Evolutionary conservation across 2,329 filamentous ascomycete genomes (phyloP), one percentile per base, ranked within the genome.

Genomic region (Arthrobotrys conoides): DNA sequence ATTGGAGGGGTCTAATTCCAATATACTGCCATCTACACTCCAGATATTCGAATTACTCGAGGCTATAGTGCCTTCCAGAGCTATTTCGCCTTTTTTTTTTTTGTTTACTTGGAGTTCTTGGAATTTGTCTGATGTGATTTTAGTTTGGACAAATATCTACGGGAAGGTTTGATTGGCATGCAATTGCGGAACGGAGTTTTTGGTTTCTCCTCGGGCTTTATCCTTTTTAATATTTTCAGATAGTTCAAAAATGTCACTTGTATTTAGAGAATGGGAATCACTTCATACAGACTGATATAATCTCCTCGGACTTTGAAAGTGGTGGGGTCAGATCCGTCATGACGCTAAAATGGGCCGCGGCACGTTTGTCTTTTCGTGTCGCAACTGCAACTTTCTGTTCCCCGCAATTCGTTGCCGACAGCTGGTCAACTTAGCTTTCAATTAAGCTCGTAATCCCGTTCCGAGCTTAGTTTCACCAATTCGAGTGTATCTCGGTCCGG

Each of bases 351-450:
- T 69, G 18, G 59, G 55, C 72, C 66, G 72, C 72, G 66, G 72
- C 66, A 27, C 4, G 48, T 61, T 61, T 38, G 53, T 30, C 53
- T 6, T 36, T n/a, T 46, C 10, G 5, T 36, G 24, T 36, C 53
- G 48, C 27, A 51, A 41, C 55, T 22, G 55, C 24, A 12, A n/a
- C n/a, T n/a, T n/a, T n/a, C n/a, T n/a, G 14, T 70, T 65, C 75
- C 75, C 75, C 75, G 75, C 75, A 72, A 78, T 78, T 78, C 51
- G 75, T 78, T 78, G 75, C 75, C 75, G 75, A 71, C 57, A 49
- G 48, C 48, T 27, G 22, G 48, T 59, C 27, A 38, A 36, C 38
- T 41, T 41, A n/a, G n/a, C n/a, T n/a, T n/a, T n/a, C n/a, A n/a
- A n/a, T 61, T 61, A 61, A 61, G 33, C 20, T 61, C 57, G 53